Base-by-base conservation (phyloP, 2,329 filamentous ascomycete genomes). In the Ophiosphaerella herpotricha region DNA sequence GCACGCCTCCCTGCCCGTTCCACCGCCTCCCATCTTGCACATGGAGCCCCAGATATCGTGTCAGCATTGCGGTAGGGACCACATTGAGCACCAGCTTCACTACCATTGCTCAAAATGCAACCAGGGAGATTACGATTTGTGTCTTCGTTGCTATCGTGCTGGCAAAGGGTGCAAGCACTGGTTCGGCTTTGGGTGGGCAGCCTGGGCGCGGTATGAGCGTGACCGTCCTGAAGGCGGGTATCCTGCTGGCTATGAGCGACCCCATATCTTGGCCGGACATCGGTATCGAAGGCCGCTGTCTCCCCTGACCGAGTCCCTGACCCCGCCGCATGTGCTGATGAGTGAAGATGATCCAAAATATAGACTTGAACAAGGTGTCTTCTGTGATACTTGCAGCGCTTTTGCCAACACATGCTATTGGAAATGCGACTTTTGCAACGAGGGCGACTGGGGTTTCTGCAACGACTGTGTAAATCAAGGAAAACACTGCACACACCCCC, bases 371-470 rank as follows among this genome's bases (percentile, higher is more conserved):
- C 86, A 83, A 44, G 93, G 93, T 16, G 86, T 90, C 5, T 97
- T 97, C 71, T 97, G 93, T 69, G 85, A 88, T 33, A 82, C 82
- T 40, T 97, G 93, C 69, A 77, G 82, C 14, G 78, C 82, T 0
- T 89, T 85, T 77, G 82, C 90, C 0, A 92, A 95, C 63, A 83
- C 87, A 43, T 94, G 90, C 73, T 96, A 90, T 73, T 97, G 92
- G 93, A 86, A 89, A 55, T 97, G 93, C 71, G 85, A 88, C 51
- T 72, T 81, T 23, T 97, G 93, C 75, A 96, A 96, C 63, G 86
- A 94, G 55, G 93, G 91, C 5, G 92, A 95, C 66, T 97, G 92
- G 92, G 93, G 93, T 0, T 97, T 90, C 69, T 97, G 93, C 74
- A 91, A 92, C 62, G 77, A 81, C 52, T 97, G 93, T 59, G 90